Evolutionary conservation across 1,139 yeast species (phyloP), one percentile per base, ranked within the genome.

Genomic region (Debaryomyces sp.): DNA sequence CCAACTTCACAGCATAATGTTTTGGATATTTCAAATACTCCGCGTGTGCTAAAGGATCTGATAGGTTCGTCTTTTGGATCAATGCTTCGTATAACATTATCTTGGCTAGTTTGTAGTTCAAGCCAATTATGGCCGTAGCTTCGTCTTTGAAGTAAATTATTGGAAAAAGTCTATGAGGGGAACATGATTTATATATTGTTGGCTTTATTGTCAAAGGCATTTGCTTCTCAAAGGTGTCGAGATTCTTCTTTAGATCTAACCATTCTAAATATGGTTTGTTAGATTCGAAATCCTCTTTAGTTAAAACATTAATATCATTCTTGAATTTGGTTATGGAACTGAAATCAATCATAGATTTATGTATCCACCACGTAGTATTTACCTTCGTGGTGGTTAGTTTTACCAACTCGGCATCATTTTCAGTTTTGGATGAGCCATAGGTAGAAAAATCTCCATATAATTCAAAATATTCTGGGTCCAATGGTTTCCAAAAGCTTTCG

Each of bases 351-450:
- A 69, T 54, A 37, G 72, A 61, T 50, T 68, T 64, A 47, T 72
- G 70, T 34, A 69, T 55, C 78, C 77, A 75, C 78, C 77, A 74
- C 22, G 63, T 52, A 4, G 66, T 56, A 26, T 59, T 36, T 9
- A 37, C 32, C 24, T 15, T 44, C 12, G 15, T n/a, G n/a, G 22
- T 44, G 17, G 43, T 39, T 23, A 38, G 12, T 23, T 37, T 38
- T 13, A 30, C 29, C 21, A 44, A 29, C 18, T 44, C 43, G 12
- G 26, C 21, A 8, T 44, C 49, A 27, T 22, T 39, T 12, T 44
- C 49, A 21, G 24, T 30, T 21, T 29, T 37, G 3, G 42, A 24
- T 3, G 35, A 13, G 23, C 27, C 32, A 17, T n/a, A 23, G 24
- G 32, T 17, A 7, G 26, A 15, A 27, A 53, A 50, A 6, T 38